Evolutionary conservation across 2,329 filamentous ascomycete species (phyloP).

Genomic region (Cladosporium sphaerospermum): DNA sequence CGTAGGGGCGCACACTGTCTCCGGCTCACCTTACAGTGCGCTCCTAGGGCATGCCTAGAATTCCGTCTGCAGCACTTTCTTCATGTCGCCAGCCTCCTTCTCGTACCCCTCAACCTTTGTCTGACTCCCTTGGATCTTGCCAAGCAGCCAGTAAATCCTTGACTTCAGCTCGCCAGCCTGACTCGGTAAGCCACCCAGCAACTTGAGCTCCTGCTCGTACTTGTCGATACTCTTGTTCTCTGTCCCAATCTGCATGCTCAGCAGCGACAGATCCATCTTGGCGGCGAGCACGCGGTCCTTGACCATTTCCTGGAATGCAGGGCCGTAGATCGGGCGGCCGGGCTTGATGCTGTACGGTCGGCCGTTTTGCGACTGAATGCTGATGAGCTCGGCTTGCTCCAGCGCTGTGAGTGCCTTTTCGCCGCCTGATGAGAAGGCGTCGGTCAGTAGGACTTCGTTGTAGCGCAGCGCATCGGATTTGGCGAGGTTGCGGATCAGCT

Average conservation of each 20-base stretch:
- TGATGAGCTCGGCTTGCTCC: constrained; percentile 79
- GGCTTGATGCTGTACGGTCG: constrained; percentile 71
- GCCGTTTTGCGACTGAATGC: constrained; percentile 65
- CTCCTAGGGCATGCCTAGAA: constrained; percentile 27
- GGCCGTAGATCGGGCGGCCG: constrained; percentile 78
- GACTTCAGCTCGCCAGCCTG: constrained; percentile 62
- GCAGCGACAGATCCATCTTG: constrained; percentile 60
- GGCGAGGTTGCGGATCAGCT: constrained; percentile 72
- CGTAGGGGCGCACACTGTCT: too few species aligned
- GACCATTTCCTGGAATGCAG: constrained; percentile 69
- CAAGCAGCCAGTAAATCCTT: constrained; percentile 65
- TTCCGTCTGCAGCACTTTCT: constrained; percentile 60
- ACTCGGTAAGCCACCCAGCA: constrained; percentile 64
- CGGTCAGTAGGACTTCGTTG: constrained; percentile 74
- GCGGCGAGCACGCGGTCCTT: constrained; percentile 67
- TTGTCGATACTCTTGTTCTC: constrained; percentile 72
- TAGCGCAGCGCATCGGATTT: constrained; percentile 65
- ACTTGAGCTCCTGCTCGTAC: constrained; percentile 67
- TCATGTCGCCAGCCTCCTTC: constrained; percentile 61
- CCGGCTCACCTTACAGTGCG: too few species aligned
- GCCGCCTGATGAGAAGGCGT: constrained; percentile 65
- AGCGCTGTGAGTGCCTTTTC: constrained; percentile 74
- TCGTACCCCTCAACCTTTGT: constrained; percentile 68
- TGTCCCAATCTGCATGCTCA: constrained; percentile 62
- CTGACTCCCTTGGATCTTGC: constrained; percentile 69